Evolutionary conservation across 352 stramenopile genomes (phyloP).

Genomic region (Phytophthora cryptogea): DNA sequence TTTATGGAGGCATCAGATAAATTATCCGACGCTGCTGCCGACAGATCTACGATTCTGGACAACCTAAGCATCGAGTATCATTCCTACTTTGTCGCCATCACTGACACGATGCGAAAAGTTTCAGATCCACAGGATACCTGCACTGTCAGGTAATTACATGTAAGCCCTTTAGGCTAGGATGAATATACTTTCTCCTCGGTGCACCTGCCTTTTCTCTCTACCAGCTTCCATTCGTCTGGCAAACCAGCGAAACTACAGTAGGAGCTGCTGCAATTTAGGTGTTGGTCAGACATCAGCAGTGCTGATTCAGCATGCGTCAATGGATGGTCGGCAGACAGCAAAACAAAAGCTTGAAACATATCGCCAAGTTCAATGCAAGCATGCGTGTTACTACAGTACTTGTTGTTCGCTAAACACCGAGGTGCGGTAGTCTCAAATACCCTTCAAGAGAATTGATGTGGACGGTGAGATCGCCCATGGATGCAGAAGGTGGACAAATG

Average conservation of each 20-base stretch:
- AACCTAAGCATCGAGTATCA: slow-evolving; percentile 16
- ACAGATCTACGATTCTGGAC: slow-evolving; percentile 35
- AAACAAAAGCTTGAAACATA: neutral
- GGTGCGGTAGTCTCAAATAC: slow-evolving; percentile 55
- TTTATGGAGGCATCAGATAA: slow-evolving; percentile 49
- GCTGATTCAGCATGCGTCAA: no score
- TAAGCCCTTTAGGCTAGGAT: neutral
- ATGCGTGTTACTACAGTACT: neutral
- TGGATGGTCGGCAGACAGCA: no score
- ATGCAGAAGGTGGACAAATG: slow-evolving; percentile 44
- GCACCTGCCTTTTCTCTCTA: neutral
- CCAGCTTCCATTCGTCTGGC: neutral
- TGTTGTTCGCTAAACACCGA: slow-evolving; percentile 42
- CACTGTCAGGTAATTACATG: slow-evolving; percentile 10
- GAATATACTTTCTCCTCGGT: neutral
- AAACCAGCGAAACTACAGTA: neutral
- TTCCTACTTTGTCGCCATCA: slow-evolving; percentile 16
- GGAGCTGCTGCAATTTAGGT: no score
- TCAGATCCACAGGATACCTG: slow-evolving; percentile 26
- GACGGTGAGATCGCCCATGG: slow-evolving; percentile 67
- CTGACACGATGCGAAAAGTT: slow-evolving; percentile 16
- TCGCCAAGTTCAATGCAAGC: no score
- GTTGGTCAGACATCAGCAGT: no score
- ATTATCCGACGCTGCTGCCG: slow-evolving; percentile 30
- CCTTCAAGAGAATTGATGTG: slow-evolving; percentile 66